A percentile compares a stretch with the other conserved stretches of the same genome.
Evolutionary conservation across 2,329 filamentous ascomycete genomes (phyloP).

Genomic region (Penicillium glabrum): DNA sequence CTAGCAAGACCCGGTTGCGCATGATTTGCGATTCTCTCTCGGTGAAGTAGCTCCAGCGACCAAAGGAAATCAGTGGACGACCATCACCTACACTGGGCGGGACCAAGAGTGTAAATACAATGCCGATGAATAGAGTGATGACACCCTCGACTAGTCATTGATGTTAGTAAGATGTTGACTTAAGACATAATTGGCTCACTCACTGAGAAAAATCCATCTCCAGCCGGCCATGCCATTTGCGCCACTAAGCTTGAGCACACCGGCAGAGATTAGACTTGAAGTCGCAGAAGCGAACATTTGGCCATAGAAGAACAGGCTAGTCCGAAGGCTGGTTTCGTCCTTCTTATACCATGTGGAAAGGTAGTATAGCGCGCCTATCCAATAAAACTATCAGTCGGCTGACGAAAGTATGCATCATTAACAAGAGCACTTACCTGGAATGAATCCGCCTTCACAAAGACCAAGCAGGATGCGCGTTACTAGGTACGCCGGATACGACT

Average conservation of each 20-base stretch:
- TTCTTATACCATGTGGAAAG: slow-evolving; percentile 58
- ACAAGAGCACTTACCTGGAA: slow-evolving; percentile 45
- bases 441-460: slow-evolving; percentile 56
- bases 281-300: slow-evolving; percentile 53
- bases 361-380: slow-evolving; percentile 37
- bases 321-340: slow-evolving; percentile 53
- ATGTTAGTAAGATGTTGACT: not conserved
- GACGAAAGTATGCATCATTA: not conserved
- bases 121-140: slow-evolving; percentile 50
- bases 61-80: slow-evolving; percentile 34
- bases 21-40: slow-evolving; percentile 46
- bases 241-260: slow-evolving; percentile 51
- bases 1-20: slow-evolving; percentile 41
- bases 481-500: slow-evolving; percentile 49
- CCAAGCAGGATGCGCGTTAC: slow-evolving; percentile 54
- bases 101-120: slow-evolving; percentile 43
- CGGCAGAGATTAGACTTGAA: slow-evolving; percentile 38
- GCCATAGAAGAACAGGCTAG: slow-evolving; percentile 58
- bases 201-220: slow-evolving; percentile 56
- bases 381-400: not conserved
- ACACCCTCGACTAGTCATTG: slow-evolving; percentile 46
- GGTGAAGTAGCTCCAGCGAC: slow-evolving; percentile 46
- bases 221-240: slow-evolving; percentile 52
- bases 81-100: slow-evolving; percentile 40
- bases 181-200: not conserved